Conservation (phyloP, 2,329 filamentous ascomycete genomes). For the Cryphonectria japonica region DNA sequence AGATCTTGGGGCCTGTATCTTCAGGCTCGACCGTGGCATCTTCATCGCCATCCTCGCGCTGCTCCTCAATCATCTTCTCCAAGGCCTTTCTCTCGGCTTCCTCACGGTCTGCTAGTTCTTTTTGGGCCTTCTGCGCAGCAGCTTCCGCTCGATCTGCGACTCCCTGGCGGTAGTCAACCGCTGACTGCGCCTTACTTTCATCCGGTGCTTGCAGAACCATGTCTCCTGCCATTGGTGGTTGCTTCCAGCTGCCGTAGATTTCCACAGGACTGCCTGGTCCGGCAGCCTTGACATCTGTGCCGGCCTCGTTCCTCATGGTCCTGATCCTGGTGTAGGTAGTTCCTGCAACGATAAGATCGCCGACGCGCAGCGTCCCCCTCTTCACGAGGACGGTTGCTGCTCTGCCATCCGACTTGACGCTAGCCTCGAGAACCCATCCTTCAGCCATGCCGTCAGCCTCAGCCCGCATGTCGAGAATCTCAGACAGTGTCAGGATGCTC, state of each 20-base stretch:
- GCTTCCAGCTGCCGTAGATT: conserved; percentile 85
- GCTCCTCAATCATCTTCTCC: conserved; percentile 42
- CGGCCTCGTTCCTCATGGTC: conserved; percentile 82
- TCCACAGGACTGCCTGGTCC: conserved; percentile 89
- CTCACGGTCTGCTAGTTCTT: conserved; percentile 66
- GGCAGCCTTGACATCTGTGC: conserved; percentile 70
- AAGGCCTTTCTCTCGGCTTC: conserved; percentile 49
- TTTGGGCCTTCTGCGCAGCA: conserved; percentile 79
- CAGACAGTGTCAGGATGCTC: conserved; percentile 81
- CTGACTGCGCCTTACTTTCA: conserved; percentile 77
- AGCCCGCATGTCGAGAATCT: conserved; percentile 88
- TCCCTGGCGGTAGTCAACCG: conserved; percentile 76
- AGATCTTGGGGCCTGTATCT: conserved; percentile 50
- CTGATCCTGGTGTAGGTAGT: conserved; percentile 88
- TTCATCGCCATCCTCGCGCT: conserved; percentile 42
- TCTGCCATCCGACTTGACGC: conserved; percentile 81
- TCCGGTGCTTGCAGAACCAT: conserved; percentile 81
- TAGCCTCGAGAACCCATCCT: conserved; percentile 92
- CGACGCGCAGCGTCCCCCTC: conserved; percentile 79
- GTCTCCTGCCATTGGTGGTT: conserved; percentile 80
- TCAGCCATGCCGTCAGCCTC: conserved; percentile 78
- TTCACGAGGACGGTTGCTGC: conserved; percentile 88
- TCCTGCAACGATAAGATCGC: conserved; percentile 86
- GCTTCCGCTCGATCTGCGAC: conserved; percentile 72
- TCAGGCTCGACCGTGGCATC: conserved; percentile 38